phyloP scores from a whole-genome alignment of 192 early-diverging fungal species.

The Coemansia sp. region DNA sequence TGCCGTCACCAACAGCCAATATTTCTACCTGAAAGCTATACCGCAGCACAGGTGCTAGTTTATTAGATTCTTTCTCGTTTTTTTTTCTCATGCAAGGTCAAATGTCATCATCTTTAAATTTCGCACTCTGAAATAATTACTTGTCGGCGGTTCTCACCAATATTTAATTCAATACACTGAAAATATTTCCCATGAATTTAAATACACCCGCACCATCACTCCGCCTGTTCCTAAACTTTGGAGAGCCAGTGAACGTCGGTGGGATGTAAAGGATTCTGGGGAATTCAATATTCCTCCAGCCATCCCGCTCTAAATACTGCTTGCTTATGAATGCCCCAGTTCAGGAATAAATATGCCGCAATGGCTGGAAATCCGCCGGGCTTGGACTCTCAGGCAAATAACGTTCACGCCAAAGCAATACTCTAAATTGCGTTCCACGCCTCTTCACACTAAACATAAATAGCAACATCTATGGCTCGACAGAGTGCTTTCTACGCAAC shows the following conservation, averaged over 20 bases:
- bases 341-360: background rate
- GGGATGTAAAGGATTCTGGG: background rate
- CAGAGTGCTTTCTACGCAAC: background rate
- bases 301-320: background rate
- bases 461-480: background rate
- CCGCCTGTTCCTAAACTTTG: background rate
- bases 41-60: background rate
- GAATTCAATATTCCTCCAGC: background rate
- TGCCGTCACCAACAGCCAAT: background rate
- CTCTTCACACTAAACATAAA: background rate
- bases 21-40: background rate
- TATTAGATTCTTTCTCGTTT: background rate
- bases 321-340: background rate
- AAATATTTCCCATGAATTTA: background rate
- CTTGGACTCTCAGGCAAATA: background rate
- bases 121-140: background rate
- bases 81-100: conserved; percentile 14
- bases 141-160: background rate
- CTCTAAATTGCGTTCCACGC: background rate
- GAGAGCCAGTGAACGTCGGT: background rate
- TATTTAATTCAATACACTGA: background rate
- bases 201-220: background rate
- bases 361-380: background rate
- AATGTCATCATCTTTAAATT: conserved; percentile 7
- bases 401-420: background rate